These are phyloP conservation scores for Penicillium sp. DNA, from an alignment of 2,329 filamentous ascomycete species.

Conservation along the genomic window DNA sequence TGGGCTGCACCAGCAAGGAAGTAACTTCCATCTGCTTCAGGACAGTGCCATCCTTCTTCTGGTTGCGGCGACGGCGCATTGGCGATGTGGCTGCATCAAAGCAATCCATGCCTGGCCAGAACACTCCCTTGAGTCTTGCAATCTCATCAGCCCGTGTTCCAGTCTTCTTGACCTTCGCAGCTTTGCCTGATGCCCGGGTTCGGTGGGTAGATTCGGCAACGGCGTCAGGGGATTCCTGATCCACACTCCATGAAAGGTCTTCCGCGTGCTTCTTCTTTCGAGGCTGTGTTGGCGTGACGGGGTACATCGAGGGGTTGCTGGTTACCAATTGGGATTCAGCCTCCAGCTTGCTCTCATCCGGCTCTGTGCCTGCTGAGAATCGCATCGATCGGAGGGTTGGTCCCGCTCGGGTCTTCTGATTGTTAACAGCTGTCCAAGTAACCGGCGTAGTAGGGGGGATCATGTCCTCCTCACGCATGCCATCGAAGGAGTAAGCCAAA, in stretches of 20 bases:
- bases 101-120: slow-evolving; percentile 55
- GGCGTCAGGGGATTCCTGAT: slow-evolving; percentile 18
- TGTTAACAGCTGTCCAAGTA: neutral
- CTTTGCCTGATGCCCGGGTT: slow-evolving; percentile 10
- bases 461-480: slow-evolving; percentile 1
- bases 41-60: slow-evolving; percentile 51
- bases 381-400: slow-evolving; percentile 1
- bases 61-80: slow-evolving; percentile 52
- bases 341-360: neutral
- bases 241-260: neutral
- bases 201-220: slow-evolving; percentile 15
- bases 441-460: slow-evolving; percentile 5
- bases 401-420: neutral
- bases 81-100: slow-evolving; percentile 54
- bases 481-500: slow-evolving; percentile 19
- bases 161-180: slow-evolving; percentile 26
- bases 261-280: neutral
- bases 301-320: neutral
- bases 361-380: neutral
- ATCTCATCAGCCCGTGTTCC: slow-evolving; percentile 37
- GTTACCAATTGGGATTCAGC: neutral
- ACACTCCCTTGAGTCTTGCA: slow-evolving; percentile 48
- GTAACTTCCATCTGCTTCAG: slow-evolving; percentile 50
- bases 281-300: slow-evolving; percentile 15
- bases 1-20: slow-evolving; percentile 47